phyloP scores from a whole-genome alignment of 768 basidiomycete species.

The Mycena venus region DNA sequence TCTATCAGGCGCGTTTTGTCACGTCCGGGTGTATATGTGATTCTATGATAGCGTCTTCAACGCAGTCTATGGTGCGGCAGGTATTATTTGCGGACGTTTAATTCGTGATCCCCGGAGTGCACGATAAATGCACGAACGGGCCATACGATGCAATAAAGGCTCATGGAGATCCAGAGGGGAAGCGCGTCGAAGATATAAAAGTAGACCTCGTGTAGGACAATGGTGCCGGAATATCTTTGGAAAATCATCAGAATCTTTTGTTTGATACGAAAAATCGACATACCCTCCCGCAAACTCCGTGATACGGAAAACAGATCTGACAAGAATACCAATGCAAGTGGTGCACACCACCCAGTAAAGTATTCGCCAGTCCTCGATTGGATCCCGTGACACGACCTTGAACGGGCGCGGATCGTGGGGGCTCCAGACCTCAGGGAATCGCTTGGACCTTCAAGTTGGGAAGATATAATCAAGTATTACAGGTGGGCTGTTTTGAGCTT shows the following conservation, averaged over 20 bases:
- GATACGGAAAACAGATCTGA: constrained; percentile 42
- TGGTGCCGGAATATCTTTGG: constrained; percentile 45
- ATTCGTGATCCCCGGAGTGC: neutral
- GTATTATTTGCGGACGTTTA: neutral
- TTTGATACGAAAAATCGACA: neutral
- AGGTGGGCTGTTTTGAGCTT: neutral
- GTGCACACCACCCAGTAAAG: neutral
- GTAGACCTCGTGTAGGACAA: constrained; percentile 61
- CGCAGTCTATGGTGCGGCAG: neutral
- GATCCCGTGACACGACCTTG: neutral
- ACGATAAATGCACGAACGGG: constrained; percentile 2
- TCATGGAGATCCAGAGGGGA: constrained; percentile 63
- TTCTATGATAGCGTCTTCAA: neutral
- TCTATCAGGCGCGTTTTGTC: too few species aligned
- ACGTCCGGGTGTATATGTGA: neutral
- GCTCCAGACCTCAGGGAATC: constrained; percentile 5
- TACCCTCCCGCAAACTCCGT: constrained; percentile 16
- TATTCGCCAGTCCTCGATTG: constrained; percentile 25
- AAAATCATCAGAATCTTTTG: too few species aligned
- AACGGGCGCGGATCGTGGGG: neutral
- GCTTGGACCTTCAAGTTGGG: neutral
- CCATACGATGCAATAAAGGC: constrained; percentile 47
- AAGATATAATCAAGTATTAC: neutral
- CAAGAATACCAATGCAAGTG: constrained; percentile 37
- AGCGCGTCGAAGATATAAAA: constrained; percentile 70